Evolutionary conservation across 2,329 filamentous ascomycete species (phyloP).

Genomic region (Sclerotinia sclerotiorum): DNA sequence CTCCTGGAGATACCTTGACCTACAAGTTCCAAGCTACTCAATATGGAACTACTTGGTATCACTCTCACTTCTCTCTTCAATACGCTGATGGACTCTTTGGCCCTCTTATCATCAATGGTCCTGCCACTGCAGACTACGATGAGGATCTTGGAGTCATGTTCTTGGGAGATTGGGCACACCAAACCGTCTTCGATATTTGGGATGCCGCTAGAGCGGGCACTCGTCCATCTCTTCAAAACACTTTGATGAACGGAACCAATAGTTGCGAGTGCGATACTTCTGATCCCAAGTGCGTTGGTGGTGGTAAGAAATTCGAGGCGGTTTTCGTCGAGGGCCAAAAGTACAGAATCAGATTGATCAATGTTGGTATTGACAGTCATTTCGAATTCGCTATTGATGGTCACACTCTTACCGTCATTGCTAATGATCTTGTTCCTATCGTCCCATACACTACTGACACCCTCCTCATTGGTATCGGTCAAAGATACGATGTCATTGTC

Average conservation of each 20-base stretch:
- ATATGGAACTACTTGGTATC: slow-evolving; percentile 40
- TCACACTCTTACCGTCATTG: slow-evolving; percentile 58
- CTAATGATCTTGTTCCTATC: slow-evolving; percentile 59
- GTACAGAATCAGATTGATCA: slow-evolving; percentile 48
- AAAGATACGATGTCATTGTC: slow-evolving; percentile 49
- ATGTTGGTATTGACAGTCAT: slow-evolving; percentile 47
- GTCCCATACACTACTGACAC: slow-evolving; percentile 52
- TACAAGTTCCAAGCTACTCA: slow-evolving; percentile 43
- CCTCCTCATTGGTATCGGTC: slow-evolving; percentile 57
- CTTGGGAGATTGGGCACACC: slow-evolving; percentile 39
- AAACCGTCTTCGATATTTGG: slow-evolving; percentile 33
- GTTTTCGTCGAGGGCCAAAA: slow-evolving; percentile 42
- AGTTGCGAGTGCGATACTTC: slow-evolving; percentile 32
- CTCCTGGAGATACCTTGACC: slow-evolving; percentile 51
- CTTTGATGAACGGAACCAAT: slow-evolving; percentile 40
- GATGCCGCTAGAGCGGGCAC: slow-evolving; percentile 31
- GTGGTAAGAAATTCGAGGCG: slow-evolving; percentile 39
- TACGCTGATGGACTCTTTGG: slow-evolving; percentile 53
- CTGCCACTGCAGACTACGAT: slow-evolving; percentile 59
- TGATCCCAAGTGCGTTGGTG: slow-evolving; percentile 34
- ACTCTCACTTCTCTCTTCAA: slow-evolving; percentile 36
- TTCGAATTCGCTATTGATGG: slow-evolving; percentile 55
- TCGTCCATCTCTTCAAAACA: slow-evolving; percentile 34
- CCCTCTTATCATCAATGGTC: slow-evolving; percentile 60
- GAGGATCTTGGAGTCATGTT: slow-evolving; percentile 38